phyloP scores from a whole-genome alignment of 176 grass and related monocot species.

The Ampelocalamus luodianensis region DNA sequence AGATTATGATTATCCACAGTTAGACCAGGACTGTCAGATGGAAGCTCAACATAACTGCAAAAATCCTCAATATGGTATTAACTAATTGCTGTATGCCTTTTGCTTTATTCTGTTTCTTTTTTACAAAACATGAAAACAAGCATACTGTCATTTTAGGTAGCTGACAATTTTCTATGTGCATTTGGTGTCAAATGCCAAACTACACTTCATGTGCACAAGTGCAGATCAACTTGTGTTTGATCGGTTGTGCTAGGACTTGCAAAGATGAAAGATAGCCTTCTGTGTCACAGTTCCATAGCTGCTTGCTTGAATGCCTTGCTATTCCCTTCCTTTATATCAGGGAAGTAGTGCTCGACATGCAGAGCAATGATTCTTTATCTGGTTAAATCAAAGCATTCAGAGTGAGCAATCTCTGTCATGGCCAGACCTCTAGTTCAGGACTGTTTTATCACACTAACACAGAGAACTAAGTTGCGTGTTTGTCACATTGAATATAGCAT shows the following conservation, averaged over 20 bases:
- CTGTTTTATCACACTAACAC: neutral
- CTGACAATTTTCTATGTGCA: conserved; percentile 7
- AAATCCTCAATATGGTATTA: conserved; percentile 50
- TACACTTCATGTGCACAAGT: neutral
- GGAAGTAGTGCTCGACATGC: neutral
- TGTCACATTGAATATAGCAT: neutral
- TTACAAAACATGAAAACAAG: neutral
- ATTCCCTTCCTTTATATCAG: neutral
- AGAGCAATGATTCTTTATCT: neutral
- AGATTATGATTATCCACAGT: conserved; percentile 43
- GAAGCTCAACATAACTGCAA: conserved; percentile 45
- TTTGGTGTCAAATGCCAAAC: conserved; percentile 4
- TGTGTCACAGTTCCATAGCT: neutral
- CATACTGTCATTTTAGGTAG: neutral
- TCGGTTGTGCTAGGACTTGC: neutral
- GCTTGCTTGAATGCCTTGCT: neutral
- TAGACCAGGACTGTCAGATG: conserved; percentile 52
- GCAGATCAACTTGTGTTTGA: neutral
- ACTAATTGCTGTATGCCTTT: neutral
- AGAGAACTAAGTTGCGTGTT: neutral
- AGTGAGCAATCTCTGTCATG: neutral
- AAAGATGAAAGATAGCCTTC: neutral
- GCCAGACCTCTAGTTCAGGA: neutral
- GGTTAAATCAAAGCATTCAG: neutral
- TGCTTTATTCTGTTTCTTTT: neutral